Evolutionary conservation across 345 rosid genomes (phyloP).

Genomic region (Pugionium dolabratum): DNA sequence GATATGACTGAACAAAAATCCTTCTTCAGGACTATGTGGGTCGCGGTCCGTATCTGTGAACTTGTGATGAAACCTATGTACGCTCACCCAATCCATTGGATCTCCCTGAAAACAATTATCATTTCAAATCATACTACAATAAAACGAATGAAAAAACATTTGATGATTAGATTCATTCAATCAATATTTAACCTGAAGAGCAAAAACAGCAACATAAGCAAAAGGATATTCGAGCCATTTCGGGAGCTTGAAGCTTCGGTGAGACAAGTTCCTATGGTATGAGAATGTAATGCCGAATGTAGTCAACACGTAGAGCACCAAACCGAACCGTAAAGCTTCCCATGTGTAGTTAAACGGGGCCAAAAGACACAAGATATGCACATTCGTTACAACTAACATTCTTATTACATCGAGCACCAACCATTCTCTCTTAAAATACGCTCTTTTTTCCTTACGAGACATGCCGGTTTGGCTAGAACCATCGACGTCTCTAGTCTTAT

Average conservation of each 20-base stretch:
- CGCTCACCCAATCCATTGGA: conserved; percentile 91
- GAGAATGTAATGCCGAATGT: conserved; percentile 54
- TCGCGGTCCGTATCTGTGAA: conserved; percentile 79
- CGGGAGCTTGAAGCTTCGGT: no score
- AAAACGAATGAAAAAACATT: no score
- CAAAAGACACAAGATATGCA: conserved; percentile 59
- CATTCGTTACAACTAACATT: conserved; percentile 41
- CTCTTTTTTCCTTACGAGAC: conserved; percentile 35
- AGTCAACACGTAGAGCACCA: conserved; percentile 49
- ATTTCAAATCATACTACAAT: no score
- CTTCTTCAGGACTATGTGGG: conserved; percentile 85
- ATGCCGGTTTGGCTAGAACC: conserved; percentile 27
- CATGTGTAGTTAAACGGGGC: conserved; percentile 73
- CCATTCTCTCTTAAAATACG: conserved; percentile 55
- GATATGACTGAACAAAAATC: conserved; percentile 84
- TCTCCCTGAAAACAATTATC: conserved; percentile 32
- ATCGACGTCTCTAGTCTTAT: conserved; percentile 14
- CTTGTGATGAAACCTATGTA: conserved; percentile 83
- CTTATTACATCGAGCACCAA: conserved; percentile 50
- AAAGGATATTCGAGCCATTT: conserved; percentile 18
- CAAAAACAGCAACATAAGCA: conserved; percentile 69
- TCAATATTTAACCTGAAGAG: conserved; percentile 60
- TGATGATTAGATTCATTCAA: not conserved
- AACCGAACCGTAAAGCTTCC: conserved; percentile 64
- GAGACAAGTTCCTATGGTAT: no score